phyloP scores from a whole-genome alignment of 768 basidiomycete genomes.

The Mycena metata region DNA sequence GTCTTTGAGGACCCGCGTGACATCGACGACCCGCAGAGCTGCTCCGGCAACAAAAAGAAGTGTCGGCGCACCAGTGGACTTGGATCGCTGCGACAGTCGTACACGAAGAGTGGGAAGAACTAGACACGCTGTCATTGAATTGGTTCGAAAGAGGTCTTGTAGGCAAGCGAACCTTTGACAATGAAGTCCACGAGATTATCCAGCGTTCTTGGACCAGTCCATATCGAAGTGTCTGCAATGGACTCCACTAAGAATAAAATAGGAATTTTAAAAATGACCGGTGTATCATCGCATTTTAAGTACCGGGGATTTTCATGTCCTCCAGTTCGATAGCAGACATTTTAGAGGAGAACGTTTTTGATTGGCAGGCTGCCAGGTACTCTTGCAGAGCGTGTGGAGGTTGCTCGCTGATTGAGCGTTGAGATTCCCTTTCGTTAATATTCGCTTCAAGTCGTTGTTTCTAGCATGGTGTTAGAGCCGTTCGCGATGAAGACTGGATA shows the following conservation, averaged over 20 bases:
- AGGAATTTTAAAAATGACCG: background rate
- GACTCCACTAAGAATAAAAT: slow-evolving; percentile 50
- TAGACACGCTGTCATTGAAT: slow-evolving; percentile 43
- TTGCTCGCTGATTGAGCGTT: slow-evolving; percentile 66
- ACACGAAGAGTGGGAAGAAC: slow-evolving; percentile 77
- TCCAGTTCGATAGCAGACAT: slow-evolving; percentile 83
- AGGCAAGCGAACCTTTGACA: slow-evolving; percentile 66
- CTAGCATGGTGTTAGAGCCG: slow-evolving; percentile 51
- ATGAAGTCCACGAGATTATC: slow-evolving; percentile 84
- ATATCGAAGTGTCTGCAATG: slow-evolving; percentile 82
- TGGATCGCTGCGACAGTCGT: slow-evolving; percentile 82
- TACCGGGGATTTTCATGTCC: slow-evolving; percentile 85
- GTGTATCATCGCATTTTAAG: slow-evolving; percentile 11
- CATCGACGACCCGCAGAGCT: slow-evolving; percentile 93
- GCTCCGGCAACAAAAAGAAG: slow-evolving; percentile 88
- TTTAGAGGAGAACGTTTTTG: slow-evolving; percentile 75
- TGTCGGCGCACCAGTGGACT: slow-evolving; percentile 86
- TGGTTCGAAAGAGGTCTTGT: background rate
- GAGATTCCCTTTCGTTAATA: slow-evolving; percentile 51
- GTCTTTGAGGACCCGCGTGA: slow-evolving; percentile 80
- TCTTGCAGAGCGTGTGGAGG: slow-evolving; percentile 69
- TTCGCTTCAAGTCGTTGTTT: slow-evolving; percentile 73
- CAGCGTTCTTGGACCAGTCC: slow-evolving; percentile 79
- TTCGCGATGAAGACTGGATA: background rate
- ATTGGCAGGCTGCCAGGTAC: slow-evolving; percentile 76